phyloP scores from a whole-genome alignment of 2,329 filamentous ascomycete species.

The Cladosporium velox region DNA sequence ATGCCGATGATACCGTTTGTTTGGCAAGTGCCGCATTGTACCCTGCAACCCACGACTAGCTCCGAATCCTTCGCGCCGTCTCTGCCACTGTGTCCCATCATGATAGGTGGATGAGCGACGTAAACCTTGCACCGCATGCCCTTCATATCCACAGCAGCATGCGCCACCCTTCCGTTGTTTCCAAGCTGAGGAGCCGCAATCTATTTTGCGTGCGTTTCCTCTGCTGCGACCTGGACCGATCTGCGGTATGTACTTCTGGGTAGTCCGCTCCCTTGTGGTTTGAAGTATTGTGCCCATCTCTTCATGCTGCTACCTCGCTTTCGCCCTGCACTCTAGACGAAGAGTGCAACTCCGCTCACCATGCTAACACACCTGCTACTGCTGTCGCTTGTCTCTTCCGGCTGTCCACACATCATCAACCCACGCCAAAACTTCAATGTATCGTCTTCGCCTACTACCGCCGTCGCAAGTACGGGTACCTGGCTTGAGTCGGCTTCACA shows the following conservation, averaged over 20 bases:
- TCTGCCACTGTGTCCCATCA: not conserved
- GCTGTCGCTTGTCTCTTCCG: not conserved
- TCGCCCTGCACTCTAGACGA: not conserved
- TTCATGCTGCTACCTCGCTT: not conserved
- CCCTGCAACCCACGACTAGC: not conserved
- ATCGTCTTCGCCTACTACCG: not conserved
- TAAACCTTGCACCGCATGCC: not conserved
- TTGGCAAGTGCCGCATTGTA: not conserved
- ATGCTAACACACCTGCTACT: not conserved
- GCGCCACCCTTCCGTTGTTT: no score
- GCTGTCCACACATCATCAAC: not conserved
- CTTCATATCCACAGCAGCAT: not conserved
- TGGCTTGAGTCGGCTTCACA: not conserved
- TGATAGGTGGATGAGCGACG: not conserved
- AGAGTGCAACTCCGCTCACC: not conserved
- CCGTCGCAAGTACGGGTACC: not conserved
- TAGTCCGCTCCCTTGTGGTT: accelerated
- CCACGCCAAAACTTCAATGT: not conserved
- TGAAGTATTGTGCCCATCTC: not conserved
- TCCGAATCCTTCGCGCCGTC: not conserved
- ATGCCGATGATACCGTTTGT: not conserved
- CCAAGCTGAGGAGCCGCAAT: not conserved
- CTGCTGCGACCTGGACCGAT: not conserved
- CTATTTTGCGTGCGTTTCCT: not conserved
- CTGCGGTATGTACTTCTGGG: not conserved